Percentiles rank a stretch among this genome's conserved stretches.
Conservation (phyloP, 768 basidiomycete genomes). For the Polyporus arcularius region DNA sequence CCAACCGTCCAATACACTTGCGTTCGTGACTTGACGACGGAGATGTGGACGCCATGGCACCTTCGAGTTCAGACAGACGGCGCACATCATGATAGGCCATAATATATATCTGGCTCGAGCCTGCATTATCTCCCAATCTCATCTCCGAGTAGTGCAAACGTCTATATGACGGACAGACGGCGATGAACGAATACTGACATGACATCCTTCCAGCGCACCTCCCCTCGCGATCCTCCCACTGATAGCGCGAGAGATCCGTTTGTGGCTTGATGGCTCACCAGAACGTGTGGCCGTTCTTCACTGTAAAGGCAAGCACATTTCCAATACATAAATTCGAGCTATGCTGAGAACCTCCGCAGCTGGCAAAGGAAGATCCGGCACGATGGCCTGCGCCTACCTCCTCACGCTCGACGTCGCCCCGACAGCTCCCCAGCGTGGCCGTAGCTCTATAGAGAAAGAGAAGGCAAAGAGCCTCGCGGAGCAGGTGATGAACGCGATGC, state of each 20-base stretch:
- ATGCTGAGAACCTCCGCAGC: conserved; percentile 41
- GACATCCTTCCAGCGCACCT: conserved; percentile 53
- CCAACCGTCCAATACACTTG: not conserved
- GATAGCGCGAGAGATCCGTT: conserved; percentile 69
- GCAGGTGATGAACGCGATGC: conserved; percentile 49
- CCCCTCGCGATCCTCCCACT: conserved; percentile 76
- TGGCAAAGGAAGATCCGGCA: conserved; percentile 85
- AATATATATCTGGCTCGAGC: not conserved
- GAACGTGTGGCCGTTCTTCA: conserved; percentile 80
- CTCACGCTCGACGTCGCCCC: conserved; percentile 56
- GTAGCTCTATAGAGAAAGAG: conserved; percentile 49
- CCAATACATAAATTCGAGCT: not conserved
- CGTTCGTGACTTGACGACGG: too few relatives aligned
- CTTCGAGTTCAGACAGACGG: too few relatives aligned
- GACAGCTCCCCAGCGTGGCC: conserved; percentile 47
- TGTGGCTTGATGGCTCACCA: conserved; percentile 66
- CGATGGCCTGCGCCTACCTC: conserved; percentile 81
- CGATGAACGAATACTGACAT: not conserved
- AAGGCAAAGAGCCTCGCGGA: conserved; percentile 50
- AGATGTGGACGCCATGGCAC: too few relatives aligned
- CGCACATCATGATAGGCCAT: not conserved
- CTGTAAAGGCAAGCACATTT: conserved; percentile 66
- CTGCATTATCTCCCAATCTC: not conserved
- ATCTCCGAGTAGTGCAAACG: too few relatives aligned
- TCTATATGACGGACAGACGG: too few relatives aligned